Evolutionary conservation across 495 filamentous ascomycete genomes (phyloP).

Genomic region (Talaromyces ruber): DNA sequence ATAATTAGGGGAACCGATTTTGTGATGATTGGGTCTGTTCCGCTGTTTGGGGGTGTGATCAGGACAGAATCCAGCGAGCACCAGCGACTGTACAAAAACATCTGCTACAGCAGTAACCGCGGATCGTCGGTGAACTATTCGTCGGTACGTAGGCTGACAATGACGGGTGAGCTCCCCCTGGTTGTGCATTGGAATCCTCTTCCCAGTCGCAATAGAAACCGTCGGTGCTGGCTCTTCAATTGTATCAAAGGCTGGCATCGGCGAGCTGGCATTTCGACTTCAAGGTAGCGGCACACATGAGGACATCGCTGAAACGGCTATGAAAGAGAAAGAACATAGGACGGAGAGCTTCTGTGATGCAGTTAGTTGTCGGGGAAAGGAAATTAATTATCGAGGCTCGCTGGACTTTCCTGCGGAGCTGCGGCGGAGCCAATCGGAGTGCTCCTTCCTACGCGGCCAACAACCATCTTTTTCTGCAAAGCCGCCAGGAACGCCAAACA

Average conservation of each 20-base stretch:
- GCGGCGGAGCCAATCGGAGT: conserved; percentile 31
- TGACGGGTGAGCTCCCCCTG: conserved; percentile 18
- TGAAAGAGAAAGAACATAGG: conserved; percentile 1
- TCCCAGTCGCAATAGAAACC: conserved; percentile 29
- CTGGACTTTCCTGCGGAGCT: conserved; percentile 23
- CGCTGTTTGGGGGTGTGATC: conserved; percentile 39
- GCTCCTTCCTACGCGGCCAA: conserved; percentile 8
- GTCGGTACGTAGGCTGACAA: conserved; percentile 25
- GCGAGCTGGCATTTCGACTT: conserved; percentile 54
- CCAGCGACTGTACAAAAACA: conserved; percentile 56
- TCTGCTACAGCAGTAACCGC: conserved; percentile 35
- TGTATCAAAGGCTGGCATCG: conserved; percentile 56
- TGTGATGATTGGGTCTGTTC: background rate
- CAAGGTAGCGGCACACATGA: conserved; percentile 31
- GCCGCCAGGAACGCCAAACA: background rate
- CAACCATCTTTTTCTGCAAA: conserved; percentile 4
- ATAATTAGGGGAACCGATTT: background rate
- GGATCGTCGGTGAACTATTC: conserved; percentile 32
- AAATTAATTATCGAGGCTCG: conserved; percentile 1
- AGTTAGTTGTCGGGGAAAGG: background rate
- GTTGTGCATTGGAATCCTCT: conserved; percentile 23
- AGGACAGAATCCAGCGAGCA: conserved; percentile 53
- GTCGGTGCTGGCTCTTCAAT: conserved; percentile 39
- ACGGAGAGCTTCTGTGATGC: background rate
- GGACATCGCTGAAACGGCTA: background rate